phyloP scores from a whole-genome alignment of 805 yeast species.

The Candida ovalis region DNA sequence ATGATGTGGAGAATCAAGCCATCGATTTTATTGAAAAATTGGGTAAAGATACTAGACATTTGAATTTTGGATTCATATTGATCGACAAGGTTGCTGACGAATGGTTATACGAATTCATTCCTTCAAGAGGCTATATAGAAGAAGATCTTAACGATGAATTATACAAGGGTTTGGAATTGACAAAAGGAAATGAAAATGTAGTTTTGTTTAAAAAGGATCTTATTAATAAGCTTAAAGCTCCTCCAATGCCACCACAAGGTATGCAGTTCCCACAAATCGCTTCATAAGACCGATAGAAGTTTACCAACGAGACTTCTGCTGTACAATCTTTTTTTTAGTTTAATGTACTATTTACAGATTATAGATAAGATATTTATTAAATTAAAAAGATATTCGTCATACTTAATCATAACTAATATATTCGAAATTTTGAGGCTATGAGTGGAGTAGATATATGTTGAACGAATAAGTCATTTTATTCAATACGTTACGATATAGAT shows the following conservation, averaged over 20 bases:
- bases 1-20: constrained; percentile 59
- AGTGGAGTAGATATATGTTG: too few species aligned
- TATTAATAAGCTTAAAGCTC: neutral
- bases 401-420: too few species aligned
- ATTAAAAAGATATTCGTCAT: too few species aligned
- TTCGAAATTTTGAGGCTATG: too few species aligned
- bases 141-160: constrained; percentile 18
- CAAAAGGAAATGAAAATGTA: constrained; percentile 2
- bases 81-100: constrained; percentile 6
- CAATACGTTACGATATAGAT: too few species aligned
- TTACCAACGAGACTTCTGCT: too few species aligned
- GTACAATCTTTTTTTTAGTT: too few species aligned
- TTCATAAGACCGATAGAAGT: neutral
- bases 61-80: constrained; percentile 42
- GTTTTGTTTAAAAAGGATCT: constrained; percentile 3
- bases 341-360: too few species aligned
- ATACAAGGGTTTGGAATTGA: constrained; percentile 20
- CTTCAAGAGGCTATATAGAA: constrained; percentile 16
- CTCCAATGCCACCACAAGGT: neutral
- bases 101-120: constrained; percentile 8
- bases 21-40: constrained; percentile 53
- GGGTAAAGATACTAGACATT: constrained; percentile 46
- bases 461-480: too few species aligned
- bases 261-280: neutral
- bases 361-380: too few species aligned